phyloP scores from a whole-genome alignment of 2,329 filamentous ascomycete genomes.

The Fusarium sp. region DNA sequence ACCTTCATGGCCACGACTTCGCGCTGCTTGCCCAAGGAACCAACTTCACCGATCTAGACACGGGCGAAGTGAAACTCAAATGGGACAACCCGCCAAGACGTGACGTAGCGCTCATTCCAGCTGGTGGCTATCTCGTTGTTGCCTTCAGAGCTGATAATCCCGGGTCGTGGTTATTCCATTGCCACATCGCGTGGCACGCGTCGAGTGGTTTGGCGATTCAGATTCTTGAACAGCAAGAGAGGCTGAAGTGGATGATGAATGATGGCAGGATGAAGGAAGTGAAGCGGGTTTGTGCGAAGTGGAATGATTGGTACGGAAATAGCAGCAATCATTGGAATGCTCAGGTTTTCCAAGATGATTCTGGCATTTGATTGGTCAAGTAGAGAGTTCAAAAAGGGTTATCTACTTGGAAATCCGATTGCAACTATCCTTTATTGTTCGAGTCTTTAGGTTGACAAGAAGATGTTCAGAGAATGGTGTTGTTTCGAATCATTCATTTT shows the following conservation, averaged over 20 bases:
- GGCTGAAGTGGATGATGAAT: not conserved
- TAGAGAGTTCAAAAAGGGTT: too few relatives aligned
- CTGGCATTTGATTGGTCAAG: not conserved
- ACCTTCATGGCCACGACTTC: slow-evolving; percentile 45
- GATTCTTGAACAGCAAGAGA: slow-evolving; percentile 35
- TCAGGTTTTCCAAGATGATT: slow-evolving; percentile 18
- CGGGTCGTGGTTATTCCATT: slow-evolving; percentile 62
- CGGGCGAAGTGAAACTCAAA: slow-evolving; percentile 24
- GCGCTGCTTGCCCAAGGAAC: slow-evolving; percentile 35
- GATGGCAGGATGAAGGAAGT: slow-evolving; percentile 15
- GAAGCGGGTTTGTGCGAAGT: slow-evolving; percentile 18
- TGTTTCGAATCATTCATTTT: too few relatives aligned
- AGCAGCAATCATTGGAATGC: slow-evolving; percentile 14
- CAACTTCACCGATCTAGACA: slow-evolving; percentile 8
- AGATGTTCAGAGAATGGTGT: too few relatives aligned
- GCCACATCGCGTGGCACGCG: slow-evolving; percentile 63
- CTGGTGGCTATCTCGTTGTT: slow-evolving; percentile 58
- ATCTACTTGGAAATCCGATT: too few relatives aligned
- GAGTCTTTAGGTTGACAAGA: too few relatives aligned
- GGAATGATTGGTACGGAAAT: slow-evolving; percentile 27
- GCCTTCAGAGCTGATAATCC: slow-evolving; percentile 63
- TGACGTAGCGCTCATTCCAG: slow-evolving; percentile 62
- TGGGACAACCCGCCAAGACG: slow-evolving; percentile 62
- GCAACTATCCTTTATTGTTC: too few relatives aligned
- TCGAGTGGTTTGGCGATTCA: slow-evolving; percentile 47